Percentiles rank a stretch among this genome's conserved stretches.
Conservation (phyloP, 2,329 filamentous ascomycete species). For the Zasmidium angulare region DNA sequence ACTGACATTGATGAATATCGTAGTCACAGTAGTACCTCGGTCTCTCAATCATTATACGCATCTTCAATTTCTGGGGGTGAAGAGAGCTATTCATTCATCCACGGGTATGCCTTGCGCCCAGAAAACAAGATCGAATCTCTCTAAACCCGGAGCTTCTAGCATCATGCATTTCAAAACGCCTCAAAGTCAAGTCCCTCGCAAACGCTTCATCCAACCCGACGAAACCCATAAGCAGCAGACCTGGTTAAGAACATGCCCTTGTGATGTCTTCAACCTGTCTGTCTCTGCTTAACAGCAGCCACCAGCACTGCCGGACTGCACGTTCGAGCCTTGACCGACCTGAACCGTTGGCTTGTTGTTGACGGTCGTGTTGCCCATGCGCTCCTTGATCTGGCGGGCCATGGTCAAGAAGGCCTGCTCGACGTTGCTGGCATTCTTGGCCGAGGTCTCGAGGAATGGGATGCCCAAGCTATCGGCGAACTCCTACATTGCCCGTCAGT, state of each 20-base stretch:
- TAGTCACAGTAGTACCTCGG: neutral
- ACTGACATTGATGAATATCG: too few species aligned
- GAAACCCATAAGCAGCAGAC: neutral
- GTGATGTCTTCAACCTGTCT: neutral
- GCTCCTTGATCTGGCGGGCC: slow-evolving; percentile 99
- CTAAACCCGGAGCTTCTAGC: slow-evolving; percentile 23
- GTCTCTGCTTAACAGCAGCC: slow-evolving; percentile 79
- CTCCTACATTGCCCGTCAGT: slow-evolving; percentile 61
- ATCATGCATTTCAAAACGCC: slow-evolving; percentile 23
- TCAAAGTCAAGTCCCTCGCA: slow-evolving; percentile 7
- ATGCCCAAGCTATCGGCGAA: slow-evolving; percentile 98
- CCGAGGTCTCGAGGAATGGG: slow-evolving; percentile 98
- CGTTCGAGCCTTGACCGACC: slow-evolving; percentile 90
- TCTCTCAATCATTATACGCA: slow-evolving; percentile 18
- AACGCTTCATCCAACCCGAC: slow-evolving; percentile 18
- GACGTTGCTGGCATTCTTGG: slow-evolving; percentile 99
- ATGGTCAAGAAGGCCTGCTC: slow-evolving; percentile 99
- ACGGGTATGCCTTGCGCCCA: slow-evolving; percentile 21
- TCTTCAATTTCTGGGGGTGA: slow-evolving; percentile 12
- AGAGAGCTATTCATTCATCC: slow-evolving; percentile 21
- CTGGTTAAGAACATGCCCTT: slow-evolving; percentile 11
- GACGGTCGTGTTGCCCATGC: slow-evolving; percentile 95
- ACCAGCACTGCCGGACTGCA: slow-evolving; percentile 80
- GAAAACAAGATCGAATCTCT: slow-evolving; percentile 9
- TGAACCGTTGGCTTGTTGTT: slow-evolving; percentile 99